Conservation (phyloP, 2,329 filamentous ascomycete genomes). For the Ophiostoma australiae region DNA sequence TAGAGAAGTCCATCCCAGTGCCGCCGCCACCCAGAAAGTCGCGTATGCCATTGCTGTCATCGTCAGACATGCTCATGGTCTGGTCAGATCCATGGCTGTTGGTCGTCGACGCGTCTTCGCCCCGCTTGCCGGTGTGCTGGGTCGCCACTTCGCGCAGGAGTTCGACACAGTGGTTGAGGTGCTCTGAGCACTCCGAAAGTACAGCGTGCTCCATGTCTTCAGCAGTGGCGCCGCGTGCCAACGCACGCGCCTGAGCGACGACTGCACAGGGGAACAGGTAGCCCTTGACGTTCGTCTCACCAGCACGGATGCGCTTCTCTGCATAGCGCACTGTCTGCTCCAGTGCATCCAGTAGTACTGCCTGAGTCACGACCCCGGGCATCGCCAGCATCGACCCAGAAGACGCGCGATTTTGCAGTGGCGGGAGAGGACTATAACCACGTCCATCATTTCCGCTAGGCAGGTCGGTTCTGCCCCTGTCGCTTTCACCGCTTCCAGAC, state of each 20-base stretch:
- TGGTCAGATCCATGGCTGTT: background rate
- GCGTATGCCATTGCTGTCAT: background rate
- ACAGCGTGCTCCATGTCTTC: slow-evolving; percentile 36
- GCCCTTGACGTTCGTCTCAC: slow-evolving; percentile 52
- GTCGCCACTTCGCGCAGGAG: slow-evolving; percentile 35
- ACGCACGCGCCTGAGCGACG: slow-evolving; percentile 40
- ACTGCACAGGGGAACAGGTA: slow-evolving; percentile 42
- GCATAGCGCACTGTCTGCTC: slow-evolving; percentile 23
- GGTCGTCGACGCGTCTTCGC: background rate
- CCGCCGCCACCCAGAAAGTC: slow-evolving; percentile 11
- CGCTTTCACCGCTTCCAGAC: slow-evolving; percentile 6
- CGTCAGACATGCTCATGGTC: background rate
- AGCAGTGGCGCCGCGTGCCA: slow-evolving; percentile 36
- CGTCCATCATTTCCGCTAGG: background rate
- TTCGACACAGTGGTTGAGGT: slow-evolving; percentile 33
- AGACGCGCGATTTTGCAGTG: background rate
- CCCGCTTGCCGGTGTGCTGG: slow-evolving; percentile 17
- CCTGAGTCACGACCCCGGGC: slow-evolving; percentile 26
- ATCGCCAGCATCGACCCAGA: slow-evolving; percentile 23
- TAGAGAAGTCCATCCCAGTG: slow-evolving; percentile 11
- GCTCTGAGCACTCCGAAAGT: slow-evolving; percentile 38
- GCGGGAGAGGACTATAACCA: background rate
- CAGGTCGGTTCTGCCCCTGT: background rate
- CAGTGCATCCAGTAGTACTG: slow-evolving; percentile 24
- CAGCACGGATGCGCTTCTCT: slow-evolving; percentile 25